These are phyloP conservation scores for Diversispora epigaea DNA, from an alignment of 192 early-diverging fungal species.

Conservation along the genomic window DNA sequence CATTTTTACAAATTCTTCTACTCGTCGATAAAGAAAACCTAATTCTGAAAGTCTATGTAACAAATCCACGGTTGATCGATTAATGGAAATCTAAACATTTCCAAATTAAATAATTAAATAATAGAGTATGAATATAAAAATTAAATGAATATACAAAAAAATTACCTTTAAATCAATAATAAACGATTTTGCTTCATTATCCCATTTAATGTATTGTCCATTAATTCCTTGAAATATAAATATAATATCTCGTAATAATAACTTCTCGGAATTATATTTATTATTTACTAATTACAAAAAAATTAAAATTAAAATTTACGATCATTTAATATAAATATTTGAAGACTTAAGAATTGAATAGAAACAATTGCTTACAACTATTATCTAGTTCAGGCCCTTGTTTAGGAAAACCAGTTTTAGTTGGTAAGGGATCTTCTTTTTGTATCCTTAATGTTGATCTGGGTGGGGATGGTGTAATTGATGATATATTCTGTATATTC, in stretches of 20 bases:
- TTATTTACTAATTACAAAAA: slow-evolving; percentile 22
- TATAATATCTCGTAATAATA: slow-evolving; percentile 80
- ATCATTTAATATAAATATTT: not conserved
- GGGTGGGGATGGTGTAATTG: not conserved
- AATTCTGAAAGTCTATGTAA: slow-evolving; percentile 70
- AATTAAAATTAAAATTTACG: not conserved
- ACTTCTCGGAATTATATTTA: slow-evolving; percentile 53
- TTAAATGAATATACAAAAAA: not conserved
- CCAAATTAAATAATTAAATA: not conserved
- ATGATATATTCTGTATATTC: slow-evolving; percentile 4
- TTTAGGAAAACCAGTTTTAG: not conserved
- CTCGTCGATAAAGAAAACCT: slow-evolving; percentile 72
- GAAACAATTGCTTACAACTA: not conserved
- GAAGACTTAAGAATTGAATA: not conserved
- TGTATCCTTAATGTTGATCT: not conserved
- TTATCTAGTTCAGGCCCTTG: slow-evolving; percentile 1
- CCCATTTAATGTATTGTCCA: slow-evolving; percentile 77
- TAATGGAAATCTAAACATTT: slow-evolving; percentile 44
- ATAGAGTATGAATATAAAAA: not conserved
- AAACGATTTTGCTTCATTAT: slow-evolving; percentile 50
- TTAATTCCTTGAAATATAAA: slow-evolving; percentile 95
- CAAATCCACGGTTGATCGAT: slow-evolving; percentile 65
- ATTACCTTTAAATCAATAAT: slow-evolving; percentile 53
- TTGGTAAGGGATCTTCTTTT: slow-evolving; percentile 8
- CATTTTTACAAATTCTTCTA: slow-evolving; percentile 56